phyloP scores from a whole-genome alignment of 2,329 filamentous ascomycete genomes.

The Microcyclosporella mali region DNA sequence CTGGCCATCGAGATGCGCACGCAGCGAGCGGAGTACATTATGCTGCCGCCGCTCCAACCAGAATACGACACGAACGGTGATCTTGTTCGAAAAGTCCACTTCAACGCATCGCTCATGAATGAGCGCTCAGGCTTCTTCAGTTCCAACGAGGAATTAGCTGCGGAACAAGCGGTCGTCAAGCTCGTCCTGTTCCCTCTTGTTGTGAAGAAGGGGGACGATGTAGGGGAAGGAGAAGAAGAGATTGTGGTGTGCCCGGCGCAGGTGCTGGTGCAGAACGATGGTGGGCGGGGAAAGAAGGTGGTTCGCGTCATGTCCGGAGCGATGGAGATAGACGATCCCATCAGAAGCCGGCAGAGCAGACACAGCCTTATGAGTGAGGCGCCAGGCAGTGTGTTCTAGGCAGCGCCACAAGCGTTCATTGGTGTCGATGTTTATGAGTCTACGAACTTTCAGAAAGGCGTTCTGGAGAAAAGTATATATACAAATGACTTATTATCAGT shows the following conservation, averaged over 20 bases:
- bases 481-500: too few species aligned
- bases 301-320: slow-evolving; percentile 46
- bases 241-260: slow-evolving; percentile 93
- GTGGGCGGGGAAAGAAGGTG: slow-evolving; percentile 39
- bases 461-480: too few species aligned
- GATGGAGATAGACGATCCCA: slow-evolving; percentile 40
- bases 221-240: slow-evolving; percentile 82
- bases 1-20: slow-evolving; percentile 96
- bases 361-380: slow-evolving; percentile 29
- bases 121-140: slow-evolving; percentile 68
- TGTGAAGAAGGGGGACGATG: slow-evolving; percentile 89
- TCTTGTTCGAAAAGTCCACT: slow-evolving; percentile 76
- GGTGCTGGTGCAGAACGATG: slow-evolving; percentile 60
- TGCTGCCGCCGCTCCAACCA: slow-evolving; percentile 90
- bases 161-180: slow-evolving; percentile 69
- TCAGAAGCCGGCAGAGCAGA: slow-evolving; percentile 19
- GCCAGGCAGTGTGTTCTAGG: slow-evolving; percentile 12
- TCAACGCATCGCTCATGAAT: slow-evolving; percentile 93
- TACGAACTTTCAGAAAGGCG: too few species aligned
- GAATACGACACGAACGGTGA: slow-evolving; percentile 94
- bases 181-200: slow-evolving; percentile 94
- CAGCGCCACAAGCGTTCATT: too few species aligned
- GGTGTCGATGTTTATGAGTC: too few species aligned
- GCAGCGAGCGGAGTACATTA: slow-evolving; percentile 94
- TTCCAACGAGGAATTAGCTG: slow-evolving; percentile 75